A percentile compares a stretch with the other conserved stretches of the same genome.
Evolutionary conservation across 306 rosid genomes (phyloP).

Genomic region (Carpinus fangiana): DNA sequence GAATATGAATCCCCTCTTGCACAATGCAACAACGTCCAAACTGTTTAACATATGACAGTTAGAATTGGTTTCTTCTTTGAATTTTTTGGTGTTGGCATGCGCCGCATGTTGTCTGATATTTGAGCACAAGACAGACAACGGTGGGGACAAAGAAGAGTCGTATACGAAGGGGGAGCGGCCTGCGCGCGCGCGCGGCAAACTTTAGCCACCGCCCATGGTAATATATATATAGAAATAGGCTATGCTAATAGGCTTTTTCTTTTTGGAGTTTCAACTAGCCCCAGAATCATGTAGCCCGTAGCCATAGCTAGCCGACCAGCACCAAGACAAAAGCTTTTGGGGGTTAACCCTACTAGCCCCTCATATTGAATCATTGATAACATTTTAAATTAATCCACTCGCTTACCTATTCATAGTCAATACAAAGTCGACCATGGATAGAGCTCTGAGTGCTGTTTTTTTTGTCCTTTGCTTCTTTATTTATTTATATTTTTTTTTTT

Average conservation of each 20-base stretch:
- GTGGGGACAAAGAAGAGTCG: slow-evolving; percentile 41
- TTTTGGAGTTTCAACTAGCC: background rate
- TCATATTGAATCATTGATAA: background rate
- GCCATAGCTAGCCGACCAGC: background rate
- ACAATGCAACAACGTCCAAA: background rate
- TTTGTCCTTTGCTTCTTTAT: background rate
- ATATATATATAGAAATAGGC: no score
- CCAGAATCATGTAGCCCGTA: background rate
- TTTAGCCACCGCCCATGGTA: slow-evolving; percentile 32
- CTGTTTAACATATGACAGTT: background rate
- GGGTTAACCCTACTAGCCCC: background rate
- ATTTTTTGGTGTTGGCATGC: slow-evolving; percentile 9
- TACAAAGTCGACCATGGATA: background rate
- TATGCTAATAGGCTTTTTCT: no score
- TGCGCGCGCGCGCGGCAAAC: background rate
- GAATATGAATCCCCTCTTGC: background rate
- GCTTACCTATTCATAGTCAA: no score
- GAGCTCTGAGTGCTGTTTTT: background rate
- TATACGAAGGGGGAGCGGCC: slow-evolving; percentile 31
- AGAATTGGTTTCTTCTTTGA: background rate
- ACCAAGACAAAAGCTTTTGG: background rate
- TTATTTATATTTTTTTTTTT: no score
- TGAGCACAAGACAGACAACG: slow-evolving; percentile 18
- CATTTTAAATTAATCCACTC: slow-evolving; percentile 1
- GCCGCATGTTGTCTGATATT: background rate